Evolutionary conservation across 1,139 yeast species (phyloP).

Genomic region (Magnusiomyces suaveolens): DNA sequence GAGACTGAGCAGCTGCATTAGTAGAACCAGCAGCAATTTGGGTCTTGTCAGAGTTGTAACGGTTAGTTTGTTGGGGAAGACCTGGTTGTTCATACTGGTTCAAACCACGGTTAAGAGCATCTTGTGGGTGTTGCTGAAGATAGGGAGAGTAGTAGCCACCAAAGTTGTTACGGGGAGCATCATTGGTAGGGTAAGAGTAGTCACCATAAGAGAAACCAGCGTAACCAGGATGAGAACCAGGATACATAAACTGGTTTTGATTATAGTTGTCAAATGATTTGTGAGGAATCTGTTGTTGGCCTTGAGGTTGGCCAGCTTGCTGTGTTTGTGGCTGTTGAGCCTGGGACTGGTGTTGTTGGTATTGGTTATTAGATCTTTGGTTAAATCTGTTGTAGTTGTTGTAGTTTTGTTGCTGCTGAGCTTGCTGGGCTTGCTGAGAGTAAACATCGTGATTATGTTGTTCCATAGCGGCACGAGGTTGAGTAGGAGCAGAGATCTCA

Average conservation of each 20-base stretch:
- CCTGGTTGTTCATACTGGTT: constrained; percentile 8
- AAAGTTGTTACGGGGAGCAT: constrained; percentile 16
- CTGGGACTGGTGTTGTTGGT: constrained; percentile 17
- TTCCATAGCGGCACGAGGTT: constrained; percentile 17
- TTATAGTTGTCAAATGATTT: constrained; percentile 19
- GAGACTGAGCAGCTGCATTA: constrained; percentile 1
- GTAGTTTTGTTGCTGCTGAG: constrained; percentile 8
- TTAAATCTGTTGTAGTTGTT: background rate
- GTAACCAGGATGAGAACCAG: constrained; percentile 21
- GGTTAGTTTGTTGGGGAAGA: constrained; percentile 8
- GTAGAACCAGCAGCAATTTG: constrained; percentile 5
- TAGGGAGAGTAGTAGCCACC: constrained; percentile 18
- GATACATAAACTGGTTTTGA: constrained; percentile 23
- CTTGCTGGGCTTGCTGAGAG: constrained; percentile 10
- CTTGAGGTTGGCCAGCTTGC: constrained; percentile 13
- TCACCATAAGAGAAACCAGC: constrained; percentile 15
- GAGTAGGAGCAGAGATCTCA: constrained; percentile 24
- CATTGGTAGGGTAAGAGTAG: constrained; percentile 16
- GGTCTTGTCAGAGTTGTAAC: constrained; percentile 9
- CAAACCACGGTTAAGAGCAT: constrained; percentile 8
- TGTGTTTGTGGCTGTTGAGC: constrained; percentile 14
- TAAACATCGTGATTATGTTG: constrained; percentile 1
- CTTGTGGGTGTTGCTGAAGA: constrained; percentile 17
- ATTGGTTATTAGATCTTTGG: constrained; percentile 5
- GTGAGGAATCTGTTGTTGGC: constrained; percentile 12